Evolutionary conservation across 208 protist species (phyloP).

Genomic region (Trichomonas gallinae): DNA sequence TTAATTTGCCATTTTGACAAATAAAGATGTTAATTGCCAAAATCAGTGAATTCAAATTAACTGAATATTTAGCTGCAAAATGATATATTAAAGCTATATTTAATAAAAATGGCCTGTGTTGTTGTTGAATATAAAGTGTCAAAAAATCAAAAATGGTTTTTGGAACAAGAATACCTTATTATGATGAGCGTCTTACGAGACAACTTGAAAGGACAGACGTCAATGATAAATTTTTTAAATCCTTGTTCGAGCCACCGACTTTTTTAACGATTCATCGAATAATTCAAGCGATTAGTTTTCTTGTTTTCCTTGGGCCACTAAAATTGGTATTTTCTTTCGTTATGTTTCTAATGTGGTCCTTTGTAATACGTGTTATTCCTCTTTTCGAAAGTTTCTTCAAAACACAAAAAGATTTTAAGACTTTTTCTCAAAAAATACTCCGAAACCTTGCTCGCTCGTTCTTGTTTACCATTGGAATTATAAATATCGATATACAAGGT

Average conservation of each 20-base stretch:
- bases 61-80: too few species aligned
- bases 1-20: too few species aligned
- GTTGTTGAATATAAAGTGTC: too few species aligned
- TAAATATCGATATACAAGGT: neutral
- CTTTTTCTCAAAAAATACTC: neutral
- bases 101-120: too few species aligned
- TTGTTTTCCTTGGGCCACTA: neutral
- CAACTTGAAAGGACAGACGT: neutral
- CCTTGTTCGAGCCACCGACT: neutral
- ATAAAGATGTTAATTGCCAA: too few species aligned
- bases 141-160: neutral
- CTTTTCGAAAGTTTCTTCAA: neutral
- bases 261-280: neutral
- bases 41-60: too few species aligned
- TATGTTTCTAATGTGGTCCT: neutral
- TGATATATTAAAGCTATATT: too few species aligned
- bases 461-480: neutral
- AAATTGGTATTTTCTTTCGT: neutral
- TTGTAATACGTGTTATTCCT: neutral
- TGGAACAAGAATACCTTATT: neutral
- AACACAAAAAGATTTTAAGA: neutral
- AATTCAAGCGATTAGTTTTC: neutral
- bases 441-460: neutral
- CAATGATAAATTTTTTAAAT: neutral
- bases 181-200: neutral